phyloP scores from a whole-genome alignment of 1,284 basidiomycete species.

The Sporisorium exsertum region DNA sequence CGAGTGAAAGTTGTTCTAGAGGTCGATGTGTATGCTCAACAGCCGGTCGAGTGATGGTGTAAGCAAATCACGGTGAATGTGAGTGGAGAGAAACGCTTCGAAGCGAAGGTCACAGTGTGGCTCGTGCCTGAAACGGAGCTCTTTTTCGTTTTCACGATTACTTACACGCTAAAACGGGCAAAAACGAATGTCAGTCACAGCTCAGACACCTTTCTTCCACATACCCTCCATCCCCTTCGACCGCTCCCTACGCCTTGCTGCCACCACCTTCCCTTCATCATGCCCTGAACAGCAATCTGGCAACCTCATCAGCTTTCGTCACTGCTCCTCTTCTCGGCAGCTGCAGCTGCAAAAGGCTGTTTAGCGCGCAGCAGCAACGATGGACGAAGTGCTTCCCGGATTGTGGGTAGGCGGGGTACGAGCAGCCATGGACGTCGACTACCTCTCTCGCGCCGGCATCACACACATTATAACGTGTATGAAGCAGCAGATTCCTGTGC shows the following conservation, averaged over 20 bases:
- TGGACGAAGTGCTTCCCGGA: conserved; percentile 64
- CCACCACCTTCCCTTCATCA: not conserved
- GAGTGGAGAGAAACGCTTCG: conserved; percentile 1
- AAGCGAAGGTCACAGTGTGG: conserved; percentile 4
- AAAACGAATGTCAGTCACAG: not conserved
- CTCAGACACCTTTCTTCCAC: not conserved
- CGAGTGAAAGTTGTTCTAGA: not conserved
- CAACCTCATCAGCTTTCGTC: not conserved
- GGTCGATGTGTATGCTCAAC: not conserved
- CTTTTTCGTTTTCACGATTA: conserved; percentile 4
- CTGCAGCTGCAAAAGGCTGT: not conserved
- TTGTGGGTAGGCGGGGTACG: conserved; percentile 63
- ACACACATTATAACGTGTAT: conserved; percentile 61
- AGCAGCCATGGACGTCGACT: conserved; percentile 55
- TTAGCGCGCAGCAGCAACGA: conserved; percentile 10
- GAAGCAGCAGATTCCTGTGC: conserved; percentile 53
- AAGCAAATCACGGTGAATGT: conserved; percentile 1
- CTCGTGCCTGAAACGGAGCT: conserved; percentile 21
- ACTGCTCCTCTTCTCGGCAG: not conserved
- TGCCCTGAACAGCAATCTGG: not conserved
- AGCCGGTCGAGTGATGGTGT: not conserved
- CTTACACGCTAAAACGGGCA: conserved; percentile 7
- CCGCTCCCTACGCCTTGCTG: not conserved
- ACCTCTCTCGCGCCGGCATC: conserved; percentile 55
- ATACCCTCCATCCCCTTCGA: not conserved